Base-by-base conservation (phyloP, 2,329 filamentous ascomycete species). In the Pseudogymnoascus sp. region DNA sequence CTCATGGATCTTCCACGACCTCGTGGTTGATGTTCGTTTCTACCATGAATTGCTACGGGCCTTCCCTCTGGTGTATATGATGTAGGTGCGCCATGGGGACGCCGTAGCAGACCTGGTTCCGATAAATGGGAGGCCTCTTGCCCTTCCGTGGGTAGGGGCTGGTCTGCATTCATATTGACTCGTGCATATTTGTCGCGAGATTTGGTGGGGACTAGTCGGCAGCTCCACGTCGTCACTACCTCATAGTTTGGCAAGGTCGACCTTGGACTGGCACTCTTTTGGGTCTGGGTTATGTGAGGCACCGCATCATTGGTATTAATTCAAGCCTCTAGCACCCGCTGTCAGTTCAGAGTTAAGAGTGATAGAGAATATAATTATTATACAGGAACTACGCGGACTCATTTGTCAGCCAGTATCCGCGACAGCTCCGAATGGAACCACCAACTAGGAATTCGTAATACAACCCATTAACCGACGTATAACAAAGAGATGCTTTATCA, bases 1-100 rank as follows among this genome's bases (percentile, higher is more conserved):
- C 89, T 94, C 75, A 88, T 82, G 60, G 89, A 92, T 18, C 70
- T 67, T 18, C 67, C 67, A 64, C 70, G 69, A 30, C 64, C 45
- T 7, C 58, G 19, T 21, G 60, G 37, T 59, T 60, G 59, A 57
- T 65, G 48, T 57, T 26, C 37, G 15, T 35, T 28, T 37, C 35
- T 35, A 19, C n/a, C 35, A 37, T 57, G 55, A 15, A 23, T 37
- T 33, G 55, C 33, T 23, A 37, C n/a, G 12, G 55, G 19, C 19
- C 35, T 23, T 57, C 10, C 18, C 9, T 37, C 35, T 35, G 33
- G 18, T 23, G 33, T 23, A 21, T 38, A 23, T 23, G n/a, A 18
- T 38, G 35, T 7, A 37, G 18, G 35, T 37, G 18, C 33, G 12
- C 26, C 23, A 15, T 57, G 37, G 5, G 18, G 9, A 38, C 9